Evolutionary conservation across 176 grass and related monocot genomes (phyloP), one percentile per base, ranked within the genome.

Genomic region (Oryza glaberrima): DNA sequence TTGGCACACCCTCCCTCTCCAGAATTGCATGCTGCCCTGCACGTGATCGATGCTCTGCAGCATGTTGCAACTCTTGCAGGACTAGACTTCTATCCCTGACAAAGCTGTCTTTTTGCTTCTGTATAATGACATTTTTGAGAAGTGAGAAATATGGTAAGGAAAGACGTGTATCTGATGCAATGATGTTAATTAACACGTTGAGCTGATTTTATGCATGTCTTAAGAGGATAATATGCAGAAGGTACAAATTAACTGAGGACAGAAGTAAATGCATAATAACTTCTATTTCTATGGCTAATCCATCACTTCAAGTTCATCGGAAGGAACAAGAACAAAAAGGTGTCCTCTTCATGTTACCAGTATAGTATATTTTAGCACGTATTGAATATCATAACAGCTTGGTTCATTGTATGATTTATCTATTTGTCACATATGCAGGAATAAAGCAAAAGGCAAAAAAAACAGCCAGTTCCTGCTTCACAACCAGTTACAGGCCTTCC

Each of bases 51-150:
- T 26, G 84, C 85, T 93, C 85, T 22, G 93, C 87, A 16, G 77
- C 78, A 41, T 73, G 73, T 73, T 80, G 78, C 70, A 98, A 45
- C 72, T 84, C 83, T 43, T 35, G 69, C 44, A 98, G 41, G n/a
- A 87, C 85, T 22, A 86, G 77, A 68, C 46, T 87, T 81, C 73
- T 95, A 34, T 98, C 91, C 15, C 46, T 88, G 74, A 83, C 43
- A 2, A 95, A 90, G 40, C 73, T 94, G 26, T 79, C 84, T 25
- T 95, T 90, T 68, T 66, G 92, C 46, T 90, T 90, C 95, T 98
- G 93, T 77, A 90, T 65, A 2, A 76, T 51, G 16, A 41, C n/a
- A 54, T 88, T 84, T 46, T 5, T 78, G 20, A n/a, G 6, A 60
- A 34, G 77, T 75, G 74, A 52, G 51, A 54, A 7, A 17, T 17